Evolutionary conservation across 306 rosid genomes (phyloP), one percentile per base, ranked within the genome.

Genomic region (Hippophae rhamnoides): DNA sequence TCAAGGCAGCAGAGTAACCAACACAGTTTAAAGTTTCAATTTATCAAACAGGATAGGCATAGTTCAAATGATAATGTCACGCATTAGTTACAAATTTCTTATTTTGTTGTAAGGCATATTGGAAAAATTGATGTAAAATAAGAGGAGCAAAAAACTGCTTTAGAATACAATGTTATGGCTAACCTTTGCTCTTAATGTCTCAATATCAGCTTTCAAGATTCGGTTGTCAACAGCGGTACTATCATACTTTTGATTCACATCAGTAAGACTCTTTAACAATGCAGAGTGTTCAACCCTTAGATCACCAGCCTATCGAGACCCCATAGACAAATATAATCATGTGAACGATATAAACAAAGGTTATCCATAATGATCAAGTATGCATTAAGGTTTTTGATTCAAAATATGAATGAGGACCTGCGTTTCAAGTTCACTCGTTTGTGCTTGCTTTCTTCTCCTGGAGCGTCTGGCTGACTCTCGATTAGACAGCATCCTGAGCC

Each of bases 401-500:
- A 13, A 60, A 27, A 54, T 58, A 64, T 50, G 59, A 73, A 49
- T 56, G 62, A 25, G 31, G 54, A 81, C 87, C 87, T 81, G 87
- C 54, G 79, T 60, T 70, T 78, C 86, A 56, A 81, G 81, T 49
- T 81, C 86, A 68, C 41, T 69, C 86, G 74, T 68, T 65, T 81
- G 86, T 47, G 83, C 86, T 69, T 81, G 86, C 61, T 81, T 81
- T 69, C 81, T 73, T 56, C 86, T 71, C 69, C 86, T 78, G 2
- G 86, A 81, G 65, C 86, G 86, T 75, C 86, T 75, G 18, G 86
- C 86, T 55, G 86, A 81, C 73, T 81, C 86, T 57, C 87, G 72
- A 66, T 81, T 81, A 6, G 87, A 81, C 52, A 75, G 60, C 87
- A 81, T 81, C 81, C 87, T 81, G 68, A 62, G 67, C 69, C 67